Evolutionary conservation across 495 filamentous ascomycete genomes (phyloP), one percentile per base, ranked within the genome.

Genomic region (Neurospora pannonica): DNA sequence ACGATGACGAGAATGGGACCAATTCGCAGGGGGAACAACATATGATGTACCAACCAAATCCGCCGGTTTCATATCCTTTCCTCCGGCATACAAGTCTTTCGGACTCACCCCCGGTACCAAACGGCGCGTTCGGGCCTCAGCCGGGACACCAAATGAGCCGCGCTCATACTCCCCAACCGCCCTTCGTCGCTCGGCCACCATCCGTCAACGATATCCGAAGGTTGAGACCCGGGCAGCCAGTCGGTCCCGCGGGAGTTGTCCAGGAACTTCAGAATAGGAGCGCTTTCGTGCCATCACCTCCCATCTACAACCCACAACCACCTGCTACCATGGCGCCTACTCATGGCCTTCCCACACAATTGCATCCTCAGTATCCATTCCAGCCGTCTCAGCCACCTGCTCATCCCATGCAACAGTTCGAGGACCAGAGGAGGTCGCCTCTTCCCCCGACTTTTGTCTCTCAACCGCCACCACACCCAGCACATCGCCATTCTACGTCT

Each of bases 21-120:
- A 91, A 90, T 7, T 90, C 82, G 75, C 88, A 86, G 80, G 90
- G 79, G 76, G 86, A 87, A 67, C 54, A 67, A 67, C 54, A 67
- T 67, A 67, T 67, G 28, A 62, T 62, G 24, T 67, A 67, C 31
- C 54, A 67, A 36, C 54, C 24, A 9, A 67, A 67, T 8, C 54
- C 54, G 28, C 54, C 54, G 6, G 54, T 36, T 34, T 19, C 54
- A 67, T 67, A 31, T 34, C 54, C 91, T 76, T 92, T 95, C 77
- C 90, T 98, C 75, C 88, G 94, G 80, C 90, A 96, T 77, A 86
- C 88, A 60, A 94, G 93, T 28, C 93, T 94, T 24, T 97, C 94
- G 67, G 91, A 90, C 5, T 97, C 97, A 17, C 96, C 97, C 72
- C 97, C 97, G 2, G 93, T 98, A 75, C 87, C 86, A 36, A 97